Evolutionary conservation across 2,329 filamentous ascomycete species (phyloP), one percentile per base, ranked within the genome.

Genomic region (Colletotrichum somersetense): DNA sequence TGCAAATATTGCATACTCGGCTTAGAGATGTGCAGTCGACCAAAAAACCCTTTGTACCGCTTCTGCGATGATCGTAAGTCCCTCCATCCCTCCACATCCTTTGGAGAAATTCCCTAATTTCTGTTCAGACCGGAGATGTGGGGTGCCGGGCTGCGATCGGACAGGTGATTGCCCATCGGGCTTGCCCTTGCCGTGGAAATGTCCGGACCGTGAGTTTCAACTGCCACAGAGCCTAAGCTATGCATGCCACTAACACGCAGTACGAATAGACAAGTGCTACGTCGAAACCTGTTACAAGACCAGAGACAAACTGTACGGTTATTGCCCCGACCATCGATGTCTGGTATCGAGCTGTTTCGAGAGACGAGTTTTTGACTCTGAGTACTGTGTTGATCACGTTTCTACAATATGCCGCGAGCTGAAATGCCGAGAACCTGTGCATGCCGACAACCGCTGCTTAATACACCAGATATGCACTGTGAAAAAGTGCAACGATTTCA

Each of bases 281-380:
- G 66, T 61, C n/a, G 70, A 72, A 0, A 42, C 26, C 5, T 72
- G 70, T 33, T 72, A 30, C 30, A 70, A 72, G 11, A 62, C 58
- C 11, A 72, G 66, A 23, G 55, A 64, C 11, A 67, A 64, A 14
- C 23, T 65, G 6, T 70, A 55, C 38, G 66, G 59, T 16, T 72
- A 72, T n/a, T 72, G 70, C 26, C 30, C 14, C 16, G 66, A 65
- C 23, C 70, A 72, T n/a, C 61, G 70, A 50, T 72, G 70, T 42
- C 20, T 30, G 33, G 61, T 64, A 8, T 5, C 16, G 33, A 65
- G 62, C 16, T 72, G 70, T 33, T 72, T 50, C 30, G 70, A 72
- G 35, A 62, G 40, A 33, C 59, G 70, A 14, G 16, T 61, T 5
- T 7, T 50, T 1, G 66, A 72, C 46, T 23, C 38, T 1, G 55